Evolutionary conservation across 2,329 filamentous ascomycete genomes (phyloP), one percentile per base, ranked within the genome.

Genomic region (Rhinocladiella similis): DNA sequence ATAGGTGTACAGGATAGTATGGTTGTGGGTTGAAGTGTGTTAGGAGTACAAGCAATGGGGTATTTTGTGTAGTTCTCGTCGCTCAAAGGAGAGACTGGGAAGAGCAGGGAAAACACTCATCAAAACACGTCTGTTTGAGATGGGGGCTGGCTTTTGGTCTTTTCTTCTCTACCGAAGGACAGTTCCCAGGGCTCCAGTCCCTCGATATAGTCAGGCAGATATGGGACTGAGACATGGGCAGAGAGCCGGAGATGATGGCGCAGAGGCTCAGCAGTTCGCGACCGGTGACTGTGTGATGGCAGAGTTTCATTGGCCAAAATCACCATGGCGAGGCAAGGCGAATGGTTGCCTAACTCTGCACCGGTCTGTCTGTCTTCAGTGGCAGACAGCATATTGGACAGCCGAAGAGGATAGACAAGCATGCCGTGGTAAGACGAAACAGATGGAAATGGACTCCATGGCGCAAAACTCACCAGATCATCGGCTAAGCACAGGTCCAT

Each of bases 261-360:
- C 20, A 51, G 20, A 47, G 25, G 38, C 38, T 41, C 29, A 50
- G 33, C 53, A 39, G n/a, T 14, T 20, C 5, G 18, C 25, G 38
- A 47, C 53, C 39, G 42, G 22, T 45, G 47, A 49, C 22, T 41
- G 18, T 25, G 20, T 27, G 18, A 27, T 20, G 19, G 20, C 38
- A 47, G 19, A 14, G 7, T 29, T 27, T 52, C 41, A 56, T 56
- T 56, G 54, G 54, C 18, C 18, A 14, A 38, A 48, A 42, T 12
- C 25, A 14, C 16, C 27, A 45, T 36, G 49, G 18, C 48, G 36
- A 45, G 49, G 18, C 48, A 41, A 56, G 54, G 54, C 48, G 43
- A 39, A 56, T 25, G 36, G 54, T 45, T 43, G 54, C 49, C 54
- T 56, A 27, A 36, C 22, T 41, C 10, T 33, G 29, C 29, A 33